These are phyloP conservation scores for Coemansia sp. DNA, from an alignment of 192 early-diverging fungal species.

Conservation along the genomic window DNA sequence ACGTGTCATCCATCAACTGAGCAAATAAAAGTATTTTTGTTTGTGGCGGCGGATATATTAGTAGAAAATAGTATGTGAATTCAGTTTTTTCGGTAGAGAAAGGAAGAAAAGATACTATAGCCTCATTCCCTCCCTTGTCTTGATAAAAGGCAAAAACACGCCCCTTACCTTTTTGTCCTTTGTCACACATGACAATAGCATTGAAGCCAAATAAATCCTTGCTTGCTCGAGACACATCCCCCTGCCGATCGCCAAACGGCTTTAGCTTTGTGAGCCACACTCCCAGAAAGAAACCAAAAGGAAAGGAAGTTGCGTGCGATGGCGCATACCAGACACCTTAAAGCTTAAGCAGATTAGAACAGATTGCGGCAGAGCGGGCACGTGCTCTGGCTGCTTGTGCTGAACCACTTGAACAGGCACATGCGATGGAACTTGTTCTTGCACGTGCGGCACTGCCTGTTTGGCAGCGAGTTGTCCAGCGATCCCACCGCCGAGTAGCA, in stretches of 20 bases:
- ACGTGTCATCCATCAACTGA: constrained; percentile 7
- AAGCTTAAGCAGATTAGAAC: constrained; percentile 23
- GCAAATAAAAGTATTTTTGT: no score
- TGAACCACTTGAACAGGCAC: constrained; percentile 91
- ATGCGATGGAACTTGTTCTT: constrained; percentile 93
- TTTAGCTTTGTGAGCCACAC: no score
- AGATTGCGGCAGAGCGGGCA: constrained; percentile 70
- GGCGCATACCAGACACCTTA: not conserved
- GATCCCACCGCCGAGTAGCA: constrained; percentile 96
- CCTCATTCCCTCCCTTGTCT: not conserved
- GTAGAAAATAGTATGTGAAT: not conserved
- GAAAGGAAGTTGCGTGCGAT: no score
- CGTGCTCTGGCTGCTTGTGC: constrained; percentile 65
- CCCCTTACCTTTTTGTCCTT: no score
- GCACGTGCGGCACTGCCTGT: constrained; percentile 88
- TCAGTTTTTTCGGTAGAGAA: no score
- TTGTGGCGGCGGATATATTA: no score
- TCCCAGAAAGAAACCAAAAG: no score
- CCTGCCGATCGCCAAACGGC: no score
- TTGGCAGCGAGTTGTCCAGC: constrained; percentile 82
- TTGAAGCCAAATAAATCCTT: no score
- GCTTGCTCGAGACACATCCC: no score
- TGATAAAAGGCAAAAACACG: not conserved
- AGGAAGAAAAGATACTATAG: no score
- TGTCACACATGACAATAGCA: no score